These are phyloP conservation scores for Aspergillus hancockii DNA, from an alignment of 495 filamentous ascomycete species.

Conservation along the genomic window DNA sequence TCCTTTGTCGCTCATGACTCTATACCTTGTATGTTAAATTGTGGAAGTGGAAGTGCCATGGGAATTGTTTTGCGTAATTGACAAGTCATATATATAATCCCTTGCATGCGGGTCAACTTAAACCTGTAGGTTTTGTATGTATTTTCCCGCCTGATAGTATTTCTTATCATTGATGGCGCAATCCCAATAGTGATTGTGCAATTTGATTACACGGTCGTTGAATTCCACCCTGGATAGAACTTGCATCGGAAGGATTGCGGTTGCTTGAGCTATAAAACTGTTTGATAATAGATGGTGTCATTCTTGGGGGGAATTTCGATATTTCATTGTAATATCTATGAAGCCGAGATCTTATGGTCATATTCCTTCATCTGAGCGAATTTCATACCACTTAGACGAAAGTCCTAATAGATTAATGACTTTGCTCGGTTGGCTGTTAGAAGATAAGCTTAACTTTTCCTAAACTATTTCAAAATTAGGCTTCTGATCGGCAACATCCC, in stretches of 20 bases:
- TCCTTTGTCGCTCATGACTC: neutral
- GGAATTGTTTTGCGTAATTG: neutral
- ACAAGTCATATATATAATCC: neutral
- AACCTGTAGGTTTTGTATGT: neutral
- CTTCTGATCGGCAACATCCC: too few species aligned
- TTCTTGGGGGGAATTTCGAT: too few species aligned
- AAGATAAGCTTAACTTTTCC: too few species aligned
- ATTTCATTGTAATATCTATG: neutral
- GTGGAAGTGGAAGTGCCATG: too few species aligned
- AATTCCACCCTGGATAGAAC: neutral
- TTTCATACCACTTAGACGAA: too few species aligned
- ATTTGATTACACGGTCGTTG: neutral
- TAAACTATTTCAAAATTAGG: too few species aligned
- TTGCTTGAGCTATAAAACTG: neutral
- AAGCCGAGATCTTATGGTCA: neutral
- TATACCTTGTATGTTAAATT: neutral
- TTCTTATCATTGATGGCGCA: neutral
- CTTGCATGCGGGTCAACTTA: neutral
- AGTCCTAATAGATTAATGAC: too few species aligned
- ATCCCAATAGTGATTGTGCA: constrained; percentile 1
- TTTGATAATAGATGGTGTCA: neutral
- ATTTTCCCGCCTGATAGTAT: neutral
- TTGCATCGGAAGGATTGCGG: neutral
- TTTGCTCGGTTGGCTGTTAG: too few species aligned
- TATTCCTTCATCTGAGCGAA: too few species aligned